phyloP scores from a whole-genome alignment of 169 alveolate genomes.

The Amoebophrya sp. region DNA sequence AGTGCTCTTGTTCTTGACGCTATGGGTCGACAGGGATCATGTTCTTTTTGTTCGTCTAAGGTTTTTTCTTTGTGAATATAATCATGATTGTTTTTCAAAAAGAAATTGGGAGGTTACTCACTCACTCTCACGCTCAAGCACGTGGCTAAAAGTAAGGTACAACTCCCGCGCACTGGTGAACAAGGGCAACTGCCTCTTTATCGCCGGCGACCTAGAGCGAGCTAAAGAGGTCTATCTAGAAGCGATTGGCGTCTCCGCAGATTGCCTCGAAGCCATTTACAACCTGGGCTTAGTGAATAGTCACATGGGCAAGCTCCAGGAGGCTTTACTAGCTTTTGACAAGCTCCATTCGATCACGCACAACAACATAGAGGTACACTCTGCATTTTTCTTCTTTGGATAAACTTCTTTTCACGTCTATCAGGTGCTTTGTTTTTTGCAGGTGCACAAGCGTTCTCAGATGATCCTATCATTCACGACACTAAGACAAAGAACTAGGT shows the following conservation, averaged over 20 bases:
- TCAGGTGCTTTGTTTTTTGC: no score
- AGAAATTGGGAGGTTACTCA: no score
- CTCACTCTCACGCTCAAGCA: no score
- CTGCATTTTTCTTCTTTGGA: background rate
- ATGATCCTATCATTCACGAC: no score
- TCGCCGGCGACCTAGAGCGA: constrained; percentile 70
- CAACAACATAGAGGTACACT: constrained; percentile 35
- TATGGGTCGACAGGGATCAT: no score
- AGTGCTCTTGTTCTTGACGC: background rate
- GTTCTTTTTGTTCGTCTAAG: no score
- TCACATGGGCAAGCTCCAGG: constrained; percentile 39
- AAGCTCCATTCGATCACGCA: constrained; percentile 77
- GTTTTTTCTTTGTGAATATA: no score
- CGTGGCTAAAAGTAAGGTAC: no score
- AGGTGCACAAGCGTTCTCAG: no score
- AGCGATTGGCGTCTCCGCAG: constrained; percentile 88
- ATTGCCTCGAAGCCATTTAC: constrained; percentile 84
- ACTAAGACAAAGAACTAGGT: no score
- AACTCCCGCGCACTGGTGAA: constrained; percentile 81
- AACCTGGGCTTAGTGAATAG: constrained; percentile 77
- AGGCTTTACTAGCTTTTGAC: constrained; percentile 72
- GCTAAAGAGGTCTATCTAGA: constrained; percentile 78
- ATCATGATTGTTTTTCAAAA: no score
- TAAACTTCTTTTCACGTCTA: background rate
- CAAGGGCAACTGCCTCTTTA: constrained; percentile 79